These are phyloP conservation scores for Parmelia sp. DNA, from an alignment of 495 filamentous ascomycete species.

Conservation along the genomic window DNA sequence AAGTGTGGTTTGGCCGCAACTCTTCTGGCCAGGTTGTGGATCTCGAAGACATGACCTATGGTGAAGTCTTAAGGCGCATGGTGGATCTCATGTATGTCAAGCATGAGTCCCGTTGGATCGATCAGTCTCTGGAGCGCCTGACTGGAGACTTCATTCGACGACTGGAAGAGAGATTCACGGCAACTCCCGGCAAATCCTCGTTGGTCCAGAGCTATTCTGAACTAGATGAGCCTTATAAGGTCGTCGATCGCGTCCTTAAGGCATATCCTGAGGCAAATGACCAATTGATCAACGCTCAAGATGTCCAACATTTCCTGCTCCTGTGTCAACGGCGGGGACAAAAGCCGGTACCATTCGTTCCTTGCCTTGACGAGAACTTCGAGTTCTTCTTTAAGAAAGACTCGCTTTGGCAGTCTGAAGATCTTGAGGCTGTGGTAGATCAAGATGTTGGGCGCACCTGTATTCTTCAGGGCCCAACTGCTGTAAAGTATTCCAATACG, in stretches of 20 bases:
- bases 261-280: conserved; percentile 77
- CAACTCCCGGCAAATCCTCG: conserved; percentile 58
- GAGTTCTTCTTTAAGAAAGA: conserved; percentile 99
- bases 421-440: conserved; percentile 87
- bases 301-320: conserved; percentile 90
- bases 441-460: conserved; percentile 93
- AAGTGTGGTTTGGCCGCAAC: conserved; percentile 97
- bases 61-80: conserved; percentile 87
- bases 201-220: conserved; percentile 80
- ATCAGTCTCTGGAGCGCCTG: conserved; percentile 69
- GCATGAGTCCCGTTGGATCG: conserved; percentile 91
- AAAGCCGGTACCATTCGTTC: conserved; percentile 95
- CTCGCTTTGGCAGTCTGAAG: conserved; percentile 98
- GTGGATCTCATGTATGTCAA: conserved; percentile 95
- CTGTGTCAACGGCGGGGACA: conserved; percentile 90
- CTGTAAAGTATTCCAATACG: conserved; percentile 78
- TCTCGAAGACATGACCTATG: conserved; percentile 97
- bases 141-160: conserved; percentile 94
- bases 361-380: conserved; percentile 86
- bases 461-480: conserved; percentile 93
- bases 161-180: conserved; percentile 87
- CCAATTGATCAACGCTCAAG: conserved; percentile 94
- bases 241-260: conserved; percentile 70
- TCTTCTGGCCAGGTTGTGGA: conserved; percentile 76
- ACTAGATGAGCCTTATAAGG: conserved; percentile 71